Percentiles rank a stretch among this genome's conserved stretches.
Evolutionary conservation across 805 yeast species (phyloP).

Genomic region (Komagataella populi): DNA sequence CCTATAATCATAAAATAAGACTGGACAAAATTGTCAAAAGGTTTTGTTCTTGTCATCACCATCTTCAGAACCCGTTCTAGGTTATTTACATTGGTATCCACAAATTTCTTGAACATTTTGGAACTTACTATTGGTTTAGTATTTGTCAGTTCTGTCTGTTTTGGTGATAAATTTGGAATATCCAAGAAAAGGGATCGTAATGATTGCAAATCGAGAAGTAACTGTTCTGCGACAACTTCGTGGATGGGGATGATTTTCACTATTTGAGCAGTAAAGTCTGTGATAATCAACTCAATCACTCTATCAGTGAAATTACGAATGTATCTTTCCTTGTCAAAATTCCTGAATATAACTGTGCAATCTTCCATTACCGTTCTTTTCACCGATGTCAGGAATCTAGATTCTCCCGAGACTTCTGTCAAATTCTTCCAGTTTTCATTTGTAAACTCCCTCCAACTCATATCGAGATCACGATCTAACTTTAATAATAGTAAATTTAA

Average conservation of each 20-base stretch:
- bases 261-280: slow-evolving; percentile 42
- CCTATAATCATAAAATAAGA: slow-evolving; percentile 54
- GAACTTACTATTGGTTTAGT: slow-evolving; percentile 13
- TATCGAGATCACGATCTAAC: slow-evolving; percentile 44
- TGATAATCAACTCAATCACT: slow-evolving; percentile 49
- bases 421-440: slow-evolving; percentile 62
- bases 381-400: slow-evolving; percentile 54
- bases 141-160: slow-evolving; percentile 13
- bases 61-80: slow-evolving; percentile 59
- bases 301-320: slow-evolving; percentile 65
- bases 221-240: slow-evolving; percentile 66
- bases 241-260: slow-evolving; percentile 53
- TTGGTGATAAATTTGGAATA: slow-evolving; percentile 31
- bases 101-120: slow-evolving; percentile 11
- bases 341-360: slow-evolving; percentile 34
- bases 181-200: slow-evolving; percentile 39
- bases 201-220: slow-evolving; percentile 56
- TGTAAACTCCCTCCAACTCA: slow-evolving; percentile 74
- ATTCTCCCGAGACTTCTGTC: slow-evolving; percentile 56
- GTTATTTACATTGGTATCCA: slow-evolving; percentile 9
- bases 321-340: slow-evolving; percentile 57
- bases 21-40: slow-evolving; percentile 48
- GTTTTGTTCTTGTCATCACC: slow-evolving; percentile 48
- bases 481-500: slow-evolving; percentile 42
- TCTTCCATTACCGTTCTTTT: slow-evolving; percentile 30